Percentiles rank a stretch among this genome's conserved stretches.
Evolutionary conservation across 1,284 basidiomycete species (phyloP).

Genomic region (Malassezia brasiliensis): DNA sequence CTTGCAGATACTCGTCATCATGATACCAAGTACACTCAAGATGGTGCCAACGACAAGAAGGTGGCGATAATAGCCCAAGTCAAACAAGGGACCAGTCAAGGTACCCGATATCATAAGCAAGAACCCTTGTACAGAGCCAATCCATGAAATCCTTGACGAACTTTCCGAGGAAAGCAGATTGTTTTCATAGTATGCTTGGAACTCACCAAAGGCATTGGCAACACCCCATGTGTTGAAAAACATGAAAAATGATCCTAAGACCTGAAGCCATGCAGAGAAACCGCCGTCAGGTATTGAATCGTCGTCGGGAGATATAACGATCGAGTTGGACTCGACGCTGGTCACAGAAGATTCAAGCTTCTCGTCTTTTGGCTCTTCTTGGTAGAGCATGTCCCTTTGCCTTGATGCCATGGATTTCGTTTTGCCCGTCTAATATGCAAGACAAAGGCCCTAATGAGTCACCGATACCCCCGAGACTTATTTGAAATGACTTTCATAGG

Average conservation of each 20-base stretch:
- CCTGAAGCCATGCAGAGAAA: constrained; percentile 26
- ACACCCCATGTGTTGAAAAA: constrained; percentile 29
- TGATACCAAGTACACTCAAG: constrained; percentile 5
- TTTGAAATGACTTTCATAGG: no score
- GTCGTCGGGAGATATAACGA: not conserved
- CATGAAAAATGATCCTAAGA: constrained; percentile 25
- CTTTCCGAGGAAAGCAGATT: constrained; percentile 19
- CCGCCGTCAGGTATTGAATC: constrained; percentile 28
- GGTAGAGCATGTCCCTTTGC: no score
- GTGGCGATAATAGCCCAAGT: constrained; percentile 9
- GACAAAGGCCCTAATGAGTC: no score
- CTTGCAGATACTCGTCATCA: constrained; percentile 9
- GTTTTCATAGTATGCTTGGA: constrained; percentile 25
- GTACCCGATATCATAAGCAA: constrained; percentile 26
- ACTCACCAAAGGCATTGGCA: constrained; percentile 31
- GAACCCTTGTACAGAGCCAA: constrained; percentile 30
- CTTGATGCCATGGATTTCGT: no score
- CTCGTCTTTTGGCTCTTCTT: no score
- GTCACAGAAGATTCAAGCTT: no score
- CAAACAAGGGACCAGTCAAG: constrained; percentile 31
- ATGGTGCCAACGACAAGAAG: not conserved
- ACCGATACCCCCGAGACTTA: no score
- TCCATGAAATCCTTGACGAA: constrained; percentile 25
- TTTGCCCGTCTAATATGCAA: no score
- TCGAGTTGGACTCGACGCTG: not conserved